Evolutionary conservation across 2,329 filamentous ascomycete genomes (phyloP).

Genomic region (Diaporthe amygdali): DNA sequence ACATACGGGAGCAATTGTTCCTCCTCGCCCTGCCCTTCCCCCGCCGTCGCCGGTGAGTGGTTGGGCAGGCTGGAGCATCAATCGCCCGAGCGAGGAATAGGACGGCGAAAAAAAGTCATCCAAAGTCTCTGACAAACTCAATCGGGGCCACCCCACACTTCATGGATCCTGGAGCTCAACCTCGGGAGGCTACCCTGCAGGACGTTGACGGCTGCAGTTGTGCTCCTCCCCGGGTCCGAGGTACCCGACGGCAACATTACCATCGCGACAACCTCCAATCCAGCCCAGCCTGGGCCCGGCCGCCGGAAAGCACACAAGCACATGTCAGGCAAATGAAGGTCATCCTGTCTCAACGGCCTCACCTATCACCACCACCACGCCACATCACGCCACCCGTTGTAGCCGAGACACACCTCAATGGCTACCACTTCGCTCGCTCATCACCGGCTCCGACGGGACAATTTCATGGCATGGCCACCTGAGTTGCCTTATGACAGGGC

Average conservation of each 20-base stretch:
- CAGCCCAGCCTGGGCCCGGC: background rate
- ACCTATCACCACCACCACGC: background rate
- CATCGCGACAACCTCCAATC: background rate
- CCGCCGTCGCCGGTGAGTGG: background rate
- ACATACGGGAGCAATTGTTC: background rate
- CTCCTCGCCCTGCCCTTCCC: background rate
- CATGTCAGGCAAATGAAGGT: background rate
- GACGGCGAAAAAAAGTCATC: conserved; percentile 2
- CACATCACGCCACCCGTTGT: conserved; percentile 4
- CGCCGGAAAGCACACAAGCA: conserved; percentile 6
- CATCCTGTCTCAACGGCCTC: background rate
- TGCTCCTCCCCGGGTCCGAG: conserved; percentile 5
- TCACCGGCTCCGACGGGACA: background rate
- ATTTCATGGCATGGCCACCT: background rate
- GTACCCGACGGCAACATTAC: background rate
- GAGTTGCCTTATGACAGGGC: background rate
- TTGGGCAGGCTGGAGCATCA: background rate
- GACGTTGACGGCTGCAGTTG: background rate
- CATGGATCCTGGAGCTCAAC: background rate
- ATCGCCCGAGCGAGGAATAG: background rate
- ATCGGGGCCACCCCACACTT: conserved; percentile 7
- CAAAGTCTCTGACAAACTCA: conserved; percentile 3
- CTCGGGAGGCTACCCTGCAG: background rate
- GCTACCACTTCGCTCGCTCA: background rate
- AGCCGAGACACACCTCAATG: background rate